Evolutionary conservation across 2,329 filamentous ascomycete genomes (phyloP).

Genomic region (Truncatella angustata): DNA sequence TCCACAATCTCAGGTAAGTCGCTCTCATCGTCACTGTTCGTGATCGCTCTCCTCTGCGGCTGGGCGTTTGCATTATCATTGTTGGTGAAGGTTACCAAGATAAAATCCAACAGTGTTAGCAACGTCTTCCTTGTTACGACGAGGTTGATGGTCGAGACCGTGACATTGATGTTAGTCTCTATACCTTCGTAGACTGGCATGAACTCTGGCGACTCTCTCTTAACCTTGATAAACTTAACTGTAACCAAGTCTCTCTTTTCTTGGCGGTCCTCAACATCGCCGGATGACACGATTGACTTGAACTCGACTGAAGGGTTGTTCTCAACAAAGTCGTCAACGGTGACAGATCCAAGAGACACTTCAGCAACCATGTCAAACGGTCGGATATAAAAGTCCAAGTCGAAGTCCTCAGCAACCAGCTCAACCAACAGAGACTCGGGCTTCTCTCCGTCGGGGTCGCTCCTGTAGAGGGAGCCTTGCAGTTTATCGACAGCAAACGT

Average conservation of each 20-base stretch:
- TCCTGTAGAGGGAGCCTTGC: conserved; percentile 86
- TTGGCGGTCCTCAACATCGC: conserved; percentile 67
- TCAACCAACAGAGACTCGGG: conserved; percentile 85
- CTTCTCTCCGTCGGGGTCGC: conserved; percentile 73
- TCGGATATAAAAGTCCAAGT: conserved; percentile 82
- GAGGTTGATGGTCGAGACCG: conserved; percentile 92
- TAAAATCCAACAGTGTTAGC: conserved; percentile 89
- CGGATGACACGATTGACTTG: conserved; percentile 94
- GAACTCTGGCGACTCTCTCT: conserved; percentile 88
- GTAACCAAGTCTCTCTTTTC: conserved; percentile 80
- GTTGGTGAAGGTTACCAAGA: conserved; percentile 84
- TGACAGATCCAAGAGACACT: conserved; percentile 81
- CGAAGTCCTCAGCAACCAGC: conserved; percentile 84
- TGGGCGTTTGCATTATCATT: conserved; percentile 35
- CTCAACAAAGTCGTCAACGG: conserved; percentile 95
- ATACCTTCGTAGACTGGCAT: conserved; percentile 88
- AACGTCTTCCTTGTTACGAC: conserved; percentile 92
- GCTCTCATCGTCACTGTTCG: conserved; percentile 31
- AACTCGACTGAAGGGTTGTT: conserved; percentile 84
- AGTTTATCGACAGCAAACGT: conserved; percentile 94
- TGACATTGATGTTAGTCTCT: conserved; percentile 87
- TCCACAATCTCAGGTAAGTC: conserved; percentile 38
- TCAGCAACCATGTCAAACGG: conserved; percentile 93
- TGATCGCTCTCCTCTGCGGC: conserved; percentile 30
- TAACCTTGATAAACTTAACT: conserved; percentile 87